Conservation (phyloP, 228 moss, liverwort and hornwort genomes). For the Sphagnum fallax region DNA sequence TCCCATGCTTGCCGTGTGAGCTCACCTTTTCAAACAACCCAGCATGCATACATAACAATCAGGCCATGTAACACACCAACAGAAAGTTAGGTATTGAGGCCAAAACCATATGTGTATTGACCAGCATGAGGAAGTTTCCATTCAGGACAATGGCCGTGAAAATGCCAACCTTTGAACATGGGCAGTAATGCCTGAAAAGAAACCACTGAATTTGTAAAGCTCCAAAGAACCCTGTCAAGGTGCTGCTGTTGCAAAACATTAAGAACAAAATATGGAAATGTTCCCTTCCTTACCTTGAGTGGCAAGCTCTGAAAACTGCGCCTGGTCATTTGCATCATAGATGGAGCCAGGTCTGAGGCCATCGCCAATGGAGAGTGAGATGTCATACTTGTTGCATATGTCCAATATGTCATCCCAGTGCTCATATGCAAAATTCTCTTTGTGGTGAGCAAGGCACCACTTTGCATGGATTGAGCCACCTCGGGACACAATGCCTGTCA, state of each 20-base stretch:
- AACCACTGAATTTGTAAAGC: no score
- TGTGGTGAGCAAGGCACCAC: constrained; percentile 93
- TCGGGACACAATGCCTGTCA: constrained; percentile 90
- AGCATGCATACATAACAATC: not conserved
- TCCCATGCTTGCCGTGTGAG: constrained; percentile 95
- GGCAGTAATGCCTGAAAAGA: no score
- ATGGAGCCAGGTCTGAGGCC: constrained; percentile 87
- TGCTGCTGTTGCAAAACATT: no score
- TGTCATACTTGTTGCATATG: constrained; percentile 87
- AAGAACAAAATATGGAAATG: no score
- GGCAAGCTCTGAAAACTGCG: constrained; percentile 92
- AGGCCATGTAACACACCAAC: no score
- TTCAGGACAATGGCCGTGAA: no score
- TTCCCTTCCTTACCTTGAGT: constrained; percentile 43
- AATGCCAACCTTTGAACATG: no score
- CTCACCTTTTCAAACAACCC: constrained; percentile 32
- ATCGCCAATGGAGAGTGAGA: constrained; percentile 86
- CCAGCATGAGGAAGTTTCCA: no score
- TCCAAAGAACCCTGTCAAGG: no score
- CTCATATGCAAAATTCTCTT: constrained; percentile 85
- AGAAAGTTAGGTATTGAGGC: no score
- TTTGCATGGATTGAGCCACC: constrained; percentile 98
- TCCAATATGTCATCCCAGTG: constrained; percentile 95
- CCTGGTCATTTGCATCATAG: constrained; percentile 86
- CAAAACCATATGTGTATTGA: no score